Percentiles rank a stretch among this genome's conserved stretches.
Conservation (phyloP, 2,329 filamentous ascomycete species). For the Simplicillium sp. region DNA sequence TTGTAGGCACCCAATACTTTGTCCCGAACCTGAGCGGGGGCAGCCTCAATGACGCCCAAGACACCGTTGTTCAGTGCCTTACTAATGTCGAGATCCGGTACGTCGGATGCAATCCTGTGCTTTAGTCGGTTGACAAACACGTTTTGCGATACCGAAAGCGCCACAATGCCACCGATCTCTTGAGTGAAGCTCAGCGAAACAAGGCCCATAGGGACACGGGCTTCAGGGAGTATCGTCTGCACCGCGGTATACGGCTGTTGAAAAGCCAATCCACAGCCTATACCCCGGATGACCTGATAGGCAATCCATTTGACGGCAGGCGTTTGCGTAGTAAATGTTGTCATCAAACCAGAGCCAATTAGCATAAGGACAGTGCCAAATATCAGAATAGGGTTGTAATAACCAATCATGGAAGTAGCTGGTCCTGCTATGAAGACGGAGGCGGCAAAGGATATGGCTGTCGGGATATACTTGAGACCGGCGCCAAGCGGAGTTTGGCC, state of each 20-base stretch:
- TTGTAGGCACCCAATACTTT: not conserved
- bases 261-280: not conserved
- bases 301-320: not conserved
- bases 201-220: not conserved
- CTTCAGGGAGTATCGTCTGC: not conserved
- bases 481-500: not conserved
- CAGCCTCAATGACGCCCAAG: not conserved
- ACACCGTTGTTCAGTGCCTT: not conserved
- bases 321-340: not conserved
- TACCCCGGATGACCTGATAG: not conserved
- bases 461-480: not conserved
- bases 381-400: not conserved
- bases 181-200: not conserved
- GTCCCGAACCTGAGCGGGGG: not conserved
- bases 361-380: not conserved
- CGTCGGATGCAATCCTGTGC: not conserved
- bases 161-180: constrained; percentile 1
- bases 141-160: not conserved
- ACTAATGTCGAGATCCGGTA: not conserved
- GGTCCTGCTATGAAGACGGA: not conserved
- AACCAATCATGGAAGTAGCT: not conserved
- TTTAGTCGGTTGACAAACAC: not conserved
- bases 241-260: constrained; percentile 1
- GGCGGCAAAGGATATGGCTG: not conserved
- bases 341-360: not conserved